A percentile compares a stretch with the other conserved stretches of the same genome.
Conservation (phyloP, 192 early-diverging fungal species). For the Podochytrium sp. region DNA sequence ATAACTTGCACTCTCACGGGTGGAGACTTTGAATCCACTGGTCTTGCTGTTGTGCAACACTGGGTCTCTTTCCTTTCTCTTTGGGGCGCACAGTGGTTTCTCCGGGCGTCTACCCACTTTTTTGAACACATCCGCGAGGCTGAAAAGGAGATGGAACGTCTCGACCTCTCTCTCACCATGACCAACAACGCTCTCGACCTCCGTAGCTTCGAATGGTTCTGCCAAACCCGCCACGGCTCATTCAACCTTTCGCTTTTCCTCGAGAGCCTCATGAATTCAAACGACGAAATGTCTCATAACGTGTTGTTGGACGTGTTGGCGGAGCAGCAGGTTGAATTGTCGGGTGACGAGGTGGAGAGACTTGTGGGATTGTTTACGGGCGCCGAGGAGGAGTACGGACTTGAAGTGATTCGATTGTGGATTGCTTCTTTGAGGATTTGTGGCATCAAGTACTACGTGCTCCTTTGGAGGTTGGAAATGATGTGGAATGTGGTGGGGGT, state of each 20-base stretch:
- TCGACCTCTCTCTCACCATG: neutral
- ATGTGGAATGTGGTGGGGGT: slow-evolving; percentile 16
- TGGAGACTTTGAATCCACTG: neutral
- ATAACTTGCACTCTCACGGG: slow-evolving; percentile 8
- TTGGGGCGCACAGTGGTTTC: slow-evolving; percentile 28
- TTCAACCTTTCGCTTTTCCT: slow-evolving; percentile 9
- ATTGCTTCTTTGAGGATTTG: neutral
- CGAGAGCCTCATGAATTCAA: neutral
- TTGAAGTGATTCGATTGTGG: slow-evolving; percentile 14
- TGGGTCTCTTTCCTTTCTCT: slow-evolving; percentile 17
- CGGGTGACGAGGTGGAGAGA: slow-evolving; percentile 15
- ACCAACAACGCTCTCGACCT: slow-evolving; percentile 10
- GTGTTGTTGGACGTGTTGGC: neutral
- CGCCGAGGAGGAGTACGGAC: slow-evolving; percentile 8
- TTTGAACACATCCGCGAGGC: neutral
- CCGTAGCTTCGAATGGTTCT: slow-evolving; percentile 22
- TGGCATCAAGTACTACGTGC: slow-evolving; percentile 15
- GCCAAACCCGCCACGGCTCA: slow-evolving; percentile 9
- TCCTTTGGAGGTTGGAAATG: neutral
- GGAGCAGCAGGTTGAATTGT: slow-evolving; percentile 11
- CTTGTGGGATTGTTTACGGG: slow-evolving; percentile 25
- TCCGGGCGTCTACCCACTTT: slow-evolving; percentile 3
- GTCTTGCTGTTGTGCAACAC: neutral
- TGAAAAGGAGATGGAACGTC: neutral
- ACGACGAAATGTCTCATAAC: neutral